Evolutionary conservation across 225 moss, liverwort and hornwort species (phyloP), one percentile per base, ranked within the genome.

Genomic region (Climacium dendroides): DNA sequence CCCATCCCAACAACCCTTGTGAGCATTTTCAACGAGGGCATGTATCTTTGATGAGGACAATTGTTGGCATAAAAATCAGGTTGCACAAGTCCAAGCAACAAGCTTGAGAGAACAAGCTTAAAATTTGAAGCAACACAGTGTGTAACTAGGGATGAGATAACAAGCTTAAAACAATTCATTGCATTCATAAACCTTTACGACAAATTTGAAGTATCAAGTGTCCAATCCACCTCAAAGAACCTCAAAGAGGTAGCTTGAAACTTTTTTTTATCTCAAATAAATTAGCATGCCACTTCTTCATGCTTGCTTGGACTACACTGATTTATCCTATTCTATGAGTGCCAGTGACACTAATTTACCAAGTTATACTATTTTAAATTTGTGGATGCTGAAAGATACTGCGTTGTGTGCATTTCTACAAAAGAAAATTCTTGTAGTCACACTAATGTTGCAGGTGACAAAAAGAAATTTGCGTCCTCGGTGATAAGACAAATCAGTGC

Each of bases 1-100:
- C 92, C 90, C 88, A 86, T 90, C 89, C 91, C 88, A 59, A 85
- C 87, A 76, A 76, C 82, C 92, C 94, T 90, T 89, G 90, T 93
- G 90, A 96, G 92, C 90, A 90, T 74, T 77, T 83, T 82, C 47
- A 41, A 69, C 60, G 15, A 61, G 80, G 11, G 35, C 65, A 25
- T 15, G n/a, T 65, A 58, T 48, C 58, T 59, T 82, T 53, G 70
- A 76, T 74, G 58, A 76, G 66, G 67, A 50, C 58, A 59, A 41
- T 32, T 65, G 48, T 55, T 78, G 45, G 86, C 54, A 78, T 57
- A 26, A 57, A 25, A 82, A 37, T 47, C 39, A 37, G 17, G 66
- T 53, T 67, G 50, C 82, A 45, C 50, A 82, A 37, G 50, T 53
- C 37, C 17, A 18, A 82, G 66, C 53, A 84, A 74, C 60, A 74